Evolutionary conservation across 2,329 filamentous ascomycete genomes (phyloP), one percentile per base, ranked within the genome.

Genomic region (Botryosphaeria dothidea): DNA sequence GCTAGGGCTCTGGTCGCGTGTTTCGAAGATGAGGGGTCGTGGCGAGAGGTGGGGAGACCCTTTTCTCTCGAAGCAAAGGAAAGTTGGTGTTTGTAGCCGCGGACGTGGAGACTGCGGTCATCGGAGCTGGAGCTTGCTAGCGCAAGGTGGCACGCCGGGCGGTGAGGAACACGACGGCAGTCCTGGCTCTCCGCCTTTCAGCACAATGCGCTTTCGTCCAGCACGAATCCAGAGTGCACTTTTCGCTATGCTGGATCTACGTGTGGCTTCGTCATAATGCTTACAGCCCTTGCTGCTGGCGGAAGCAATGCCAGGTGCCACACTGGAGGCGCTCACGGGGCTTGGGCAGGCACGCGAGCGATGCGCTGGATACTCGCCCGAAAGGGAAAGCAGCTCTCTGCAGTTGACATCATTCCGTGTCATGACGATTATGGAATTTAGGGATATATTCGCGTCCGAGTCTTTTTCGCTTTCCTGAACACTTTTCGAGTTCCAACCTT

Each of bases 121-220:
- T 60, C 56, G 56, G 56, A 60, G 56, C 56, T 60, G 41, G 56
- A 25, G 38, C 29, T 34, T 46, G 56, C 56, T 60, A 45, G 38
- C 7, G 54, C 54, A 58, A 58, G 54, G 54, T 58, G 56, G 56
- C 43, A 36, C 25, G 56, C 25, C 41, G 56, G 56, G 56, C 56
- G 56, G 56, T 60, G 56, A 58, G 56, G 27, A 46, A 46, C 15
- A 58, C 45, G 54, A n/a, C 21, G 15, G 41, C 36, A 3, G 19
- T 43, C 41, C 54, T 21, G 27, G 19, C 8, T 27, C 15, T 45
- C 41, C 36, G 23, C 36, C n/a, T 13, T 45, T 45, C 54, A 34
- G 54, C n/a, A 29, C 25, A 25, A 38, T 29, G 15, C 54, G 23
- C 52, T 19, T n/a, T 19, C 9, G 19, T n/a, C 2, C 5, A 15